Evolutionary conservation across 2,329 filamentous ascomycete species (phyloP).

Genomic region (Zymoseptoria ardabiliae): DNA sequence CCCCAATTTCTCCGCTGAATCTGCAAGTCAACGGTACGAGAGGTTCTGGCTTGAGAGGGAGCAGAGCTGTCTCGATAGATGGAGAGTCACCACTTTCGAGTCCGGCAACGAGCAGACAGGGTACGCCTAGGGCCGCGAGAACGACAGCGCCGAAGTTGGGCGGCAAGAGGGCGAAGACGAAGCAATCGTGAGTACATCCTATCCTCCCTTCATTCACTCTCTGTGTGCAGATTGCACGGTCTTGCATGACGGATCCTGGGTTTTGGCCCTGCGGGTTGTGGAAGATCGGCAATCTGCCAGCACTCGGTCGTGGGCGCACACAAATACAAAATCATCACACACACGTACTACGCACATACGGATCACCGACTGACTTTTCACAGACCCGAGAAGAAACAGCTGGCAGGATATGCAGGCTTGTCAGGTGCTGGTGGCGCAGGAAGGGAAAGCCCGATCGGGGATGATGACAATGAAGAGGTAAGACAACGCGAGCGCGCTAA

Average conservation of each 20-base stretch:
- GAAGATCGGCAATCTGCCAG: not conserved
- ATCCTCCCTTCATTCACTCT: not conserved
- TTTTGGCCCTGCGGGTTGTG: too few relatives aligned
- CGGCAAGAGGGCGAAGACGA: conserved; percentile 32
- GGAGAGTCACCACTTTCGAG: conserved; percentile 30
- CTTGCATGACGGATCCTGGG: too few relatives aligned
- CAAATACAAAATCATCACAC: not conserved
- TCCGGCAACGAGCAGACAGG: conserved; percentile 23
- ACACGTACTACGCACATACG: conserved; percentile 4
- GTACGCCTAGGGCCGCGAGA: conserved; percentile 23
- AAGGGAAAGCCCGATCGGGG: conserved; percentile 54
- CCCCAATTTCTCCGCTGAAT: conserved; percentile 9
- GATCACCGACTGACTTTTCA: conserved; percentile 19
- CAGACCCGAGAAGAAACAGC: conserved; percentile 71
- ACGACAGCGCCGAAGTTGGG: conserved; percentile 17
- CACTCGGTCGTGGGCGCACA: not conserved
- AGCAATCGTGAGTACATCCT: conserved; percentile 31
- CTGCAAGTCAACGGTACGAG: conserved; percentile 19
- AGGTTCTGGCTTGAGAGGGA: conserved; percentile 14
- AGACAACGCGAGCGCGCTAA: conserved; percentile 31
- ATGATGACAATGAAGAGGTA: conserved; percentile 51
- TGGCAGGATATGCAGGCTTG: conserved; percentile 60
- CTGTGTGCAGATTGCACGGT: not conserved
- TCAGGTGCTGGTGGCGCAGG: conserved; percentile 56
- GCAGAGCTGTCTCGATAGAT: conserved; percentile 22